Percentiles rank a stretch among this genome's conserved stretches.
Conservation (phyloP, 1,284 basidiomycete genomes). For the Pulveroboletus ridleyi region DNA sequence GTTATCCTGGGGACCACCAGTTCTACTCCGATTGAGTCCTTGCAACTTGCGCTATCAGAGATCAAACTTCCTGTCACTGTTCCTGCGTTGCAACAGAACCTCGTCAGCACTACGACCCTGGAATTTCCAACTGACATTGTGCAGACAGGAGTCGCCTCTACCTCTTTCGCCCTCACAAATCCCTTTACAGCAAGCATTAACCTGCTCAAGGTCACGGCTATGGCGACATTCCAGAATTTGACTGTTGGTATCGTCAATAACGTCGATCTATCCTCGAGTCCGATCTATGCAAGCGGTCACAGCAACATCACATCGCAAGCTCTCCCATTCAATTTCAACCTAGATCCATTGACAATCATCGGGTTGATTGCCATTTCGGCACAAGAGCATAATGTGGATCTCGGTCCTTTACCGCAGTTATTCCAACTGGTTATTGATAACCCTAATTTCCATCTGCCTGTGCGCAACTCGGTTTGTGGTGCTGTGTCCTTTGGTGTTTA, state of each 20-base stretch:
- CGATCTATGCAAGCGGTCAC: constrained; percentile 66
- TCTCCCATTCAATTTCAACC: constrained; percentile 71
- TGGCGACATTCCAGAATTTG: constrained; percentile 59
- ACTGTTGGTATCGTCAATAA: constrained; percentile 64
- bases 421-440: constrained; percentile 65
- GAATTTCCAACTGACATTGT: constrained; percentile 66
- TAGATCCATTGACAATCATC: constrained; percentile 70
- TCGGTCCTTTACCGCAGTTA: constrained; percentile 68
- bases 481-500: constrained; percentile 6
- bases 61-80: constrained; percentile 72
- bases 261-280: constrained; percentile 56
- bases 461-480: constrained; percentile 5
- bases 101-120: constrained; percentile 63
- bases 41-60: constrained; percentile 69
- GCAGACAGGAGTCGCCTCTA: constrained; percentile 60
- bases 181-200: constrained; percentile 84
- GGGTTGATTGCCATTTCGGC: constrained; percentile 61
- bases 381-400: constrained; percentile 58
- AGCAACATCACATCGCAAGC: constrained; percentile 62
- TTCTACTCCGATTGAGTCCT: constrained; percentile 71
- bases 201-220: constrained; percentile 62
- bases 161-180: constrained; percentile 66
- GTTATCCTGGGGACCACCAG: constrained; percentile 63
- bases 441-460: constrained; percentile 51
- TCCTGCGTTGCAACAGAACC: constrained; percentile 69